Evolutionary conservation across 2,329 filamentous ascomycete genomes (phyloP).

Genomic region (Trichoderma breve): DNA sequence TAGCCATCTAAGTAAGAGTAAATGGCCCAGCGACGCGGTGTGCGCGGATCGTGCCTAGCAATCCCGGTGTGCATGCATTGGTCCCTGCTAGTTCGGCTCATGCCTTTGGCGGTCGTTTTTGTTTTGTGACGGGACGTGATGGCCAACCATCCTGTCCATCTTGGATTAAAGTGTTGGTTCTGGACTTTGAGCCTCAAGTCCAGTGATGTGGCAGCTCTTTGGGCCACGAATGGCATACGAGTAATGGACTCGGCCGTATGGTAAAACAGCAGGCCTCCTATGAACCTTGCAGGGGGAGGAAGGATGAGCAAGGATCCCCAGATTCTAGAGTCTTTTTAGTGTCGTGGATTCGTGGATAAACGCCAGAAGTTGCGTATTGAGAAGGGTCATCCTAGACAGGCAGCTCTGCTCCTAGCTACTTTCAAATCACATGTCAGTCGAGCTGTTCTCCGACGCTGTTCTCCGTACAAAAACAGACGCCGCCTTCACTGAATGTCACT

Average conservation of each 20-base stretch:
- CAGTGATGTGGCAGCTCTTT: not conserved
- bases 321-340: not conserved
- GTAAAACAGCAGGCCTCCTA: not conserved
- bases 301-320: not conserved
- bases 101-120: not conserved
- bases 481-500: slow-evolving; percentile 29
- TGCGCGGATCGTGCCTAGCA: slow-evolving; percentile 12
- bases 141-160: not conserved
- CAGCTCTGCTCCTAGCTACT: not conserved
- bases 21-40: not conserved
- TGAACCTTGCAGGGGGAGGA: not conserved
- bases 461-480: not conserved
- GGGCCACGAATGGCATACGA: too few relatives aligned
- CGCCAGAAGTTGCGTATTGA: not conserved
- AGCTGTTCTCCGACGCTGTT: not conserved
- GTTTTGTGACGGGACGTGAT: not conserved
- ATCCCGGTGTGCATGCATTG: slow-evolving; percentile 11
- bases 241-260: too few relatives aligned
- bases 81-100: slow-evolving; percentile 12
- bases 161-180: not conserved
- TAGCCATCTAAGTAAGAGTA: not conserved
- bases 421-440: not conserved
- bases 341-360: not conserved
- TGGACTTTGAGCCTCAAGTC: not conserved
- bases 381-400: not conserved